Conservation (phyloP, 2,329 filamentous ascomycete species). For the Meredithiella fracta region DNA sequence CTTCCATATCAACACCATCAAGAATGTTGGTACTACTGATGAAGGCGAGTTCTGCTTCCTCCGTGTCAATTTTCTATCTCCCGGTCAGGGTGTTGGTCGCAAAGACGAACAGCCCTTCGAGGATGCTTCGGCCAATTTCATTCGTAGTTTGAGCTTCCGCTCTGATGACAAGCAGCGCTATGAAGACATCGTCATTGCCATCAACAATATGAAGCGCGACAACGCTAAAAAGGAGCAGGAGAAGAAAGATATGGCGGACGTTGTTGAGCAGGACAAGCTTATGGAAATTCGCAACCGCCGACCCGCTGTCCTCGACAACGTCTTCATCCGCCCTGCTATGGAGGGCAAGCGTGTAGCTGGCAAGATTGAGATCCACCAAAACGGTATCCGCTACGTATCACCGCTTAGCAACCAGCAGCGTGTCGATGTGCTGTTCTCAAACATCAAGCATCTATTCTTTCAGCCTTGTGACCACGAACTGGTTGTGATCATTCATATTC, state of each 20-base stretch:
- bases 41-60: conserved; percentile 89
- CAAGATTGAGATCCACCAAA: conserved; percentile 94
- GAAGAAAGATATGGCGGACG: conserved; percentile 99
- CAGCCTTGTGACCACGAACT: conserved; percentile 92
- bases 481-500: conserved; percentile 95
- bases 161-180: conserved; percentile 81
- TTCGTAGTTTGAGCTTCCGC: conserved; percentile 86
- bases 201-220: conserved; percentile 91
- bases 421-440: conserved; percentile 92
- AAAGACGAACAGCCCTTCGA: conserved; percentile 98
- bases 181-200: conserved; percentile 78
- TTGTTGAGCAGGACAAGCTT: conserved; percentile 96
- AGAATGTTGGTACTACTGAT: conserved; percentile 95
- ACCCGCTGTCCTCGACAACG: conserved; percentile 76
- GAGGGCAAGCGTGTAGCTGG: conserved; percentile 94
- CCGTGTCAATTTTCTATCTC: conserved; percentile 92
- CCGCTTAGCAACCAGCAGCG: conserved; percentile 63
- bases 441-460: conserved; percentile 97
- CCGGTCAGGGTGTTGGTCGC: conserved; percentile 87
- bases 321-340: conserved; percentile 87
- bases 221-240: conserved; percentile 85
- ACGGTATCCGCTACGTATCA: conserved; percentile 90
- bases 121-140: conserved; percentile 87
- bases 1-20: conserved; percentile 96
- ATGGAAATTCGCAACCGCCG: conserved; percentile 88